Evolutionary conservation across 139 green algal genomes (phyloP).

Genomic region (Coccomyxa sp.): DNA sequence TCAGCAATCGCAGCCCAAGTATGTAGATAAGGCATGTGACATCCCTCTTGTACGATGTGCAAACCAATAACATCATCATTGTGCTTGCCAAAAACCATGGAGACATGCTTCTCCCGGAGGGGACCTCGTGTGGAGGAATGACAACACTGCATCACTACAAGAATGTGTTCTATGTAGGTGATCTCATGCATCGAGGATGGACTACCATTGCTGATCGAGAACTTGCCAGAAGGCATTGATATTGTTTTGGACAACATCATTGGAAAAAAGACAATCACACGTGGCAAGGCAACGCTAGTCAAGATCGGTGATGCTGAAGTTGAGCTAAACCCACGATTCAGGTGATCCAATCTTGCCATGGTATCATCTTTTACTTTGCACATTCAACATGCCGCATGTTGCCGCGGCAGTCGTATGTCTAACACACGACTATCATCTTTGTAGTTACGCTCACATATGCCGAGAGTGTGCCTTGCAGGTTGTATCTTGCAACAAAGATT

Average conservation of each 20-base stretch:
- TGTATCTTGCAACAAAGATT: slow-evolving; percentile 88
- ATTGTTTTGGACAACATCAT: slow-evolving; percentile 84
- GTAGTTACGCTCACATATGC: background rate
- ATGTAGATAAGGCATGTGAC: slow-evolving; percentile 80
- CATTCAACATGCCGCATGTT: no score
- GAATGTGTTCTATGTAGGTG: no score
- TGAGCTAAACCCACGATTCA: slow-evolving; percentile 62
- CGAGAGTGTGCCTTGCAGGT: slow-evolving; percentile 11
- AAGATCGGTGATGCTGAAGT: slow-evolving; percentile 84
- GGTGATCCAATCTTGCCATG: no score
- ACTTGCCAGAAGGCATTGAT: slow-evolving; percentile 80
- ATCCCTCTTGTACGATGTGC: slow-evolving; percentile 27
- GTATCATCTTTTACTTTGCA: background rate
- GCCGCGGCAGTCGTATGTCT: background rate
- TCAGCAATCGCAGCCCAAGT: slow-evolving; percentile 78
- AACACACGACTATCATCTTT: background rate
- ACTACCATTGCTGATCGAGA: slow-evolving; percentile 84
- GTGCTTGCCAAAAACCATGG: no score
- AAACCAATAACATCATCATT: background rate
- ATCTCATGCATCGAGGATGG: slow-evolving; percentile 81
- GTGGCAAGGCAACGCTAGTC: slow-evolving; percentile 68
- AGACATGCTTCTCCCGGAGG: no score
- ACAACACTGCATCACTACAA: no score
- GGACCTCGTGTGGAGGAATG: no score
- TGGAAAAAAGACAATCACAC: slow-evolving; percentile 51